Evolutionary conservation across 2,329 filamentous ascomycete genomes (phyloP), one percentile per base, ranked within the genome.

Genomic region (Claviceps sp.): DNA sequence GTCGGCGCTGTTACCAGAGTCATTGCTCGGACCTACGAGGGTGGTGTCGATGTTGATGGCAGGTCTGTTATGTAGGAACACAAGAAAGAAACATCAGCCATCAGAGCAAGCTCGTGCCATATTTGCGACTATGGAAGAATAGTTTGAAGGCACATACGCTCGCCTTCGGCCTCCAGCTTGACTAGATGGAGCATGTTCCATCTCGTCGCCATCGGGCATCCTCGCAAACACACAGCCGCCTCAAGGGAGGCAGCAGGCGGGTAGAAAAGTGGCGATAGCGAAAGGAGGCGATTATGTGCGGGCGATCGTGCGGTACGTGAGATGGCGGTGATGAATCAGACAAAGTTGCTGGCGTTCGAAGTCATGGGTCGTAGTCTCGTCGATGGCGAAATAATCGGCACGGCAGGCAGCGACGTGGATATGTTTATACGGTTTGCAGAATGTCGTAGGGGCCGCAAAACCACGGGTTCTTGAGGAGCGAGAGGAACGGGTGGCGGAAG

Each of bases 31-130:
- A n/a, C 42, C 47, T n/a, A 65, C 64, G 54, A 68, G 72, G 8
- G 74, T 71, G 13, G 75, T 77, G 56, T 78, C 74, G 50, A 78
- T 77, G 50, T 73, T 78, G 54, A 78, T 78, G 50, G 75, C 76
- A 39, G 75, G 75, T 43, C 75, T 78, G 54, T 22, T 30, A 51
- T 13, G 11, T 22, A 39, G 10, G 22, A 17, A 41, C n/a, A 5
- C 3, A 34, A 11, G 14, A 13, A 17, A 13, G 2, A 3, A 22
- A 14, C 11, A 43, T 38, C 42, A 47, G 43, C 38, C 45, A 24
- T 7, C 24, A 17, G 41, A 52, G 14, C 34, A 40, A 17, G 6
- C 4, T 43, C 30, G 13, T 48, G 24, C 42, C 10, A 16, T 46
- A 11, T 38, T 47, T 10, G 19, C 39, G 37, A 38, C 16, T 3